phyloP scores from a whole-genome alignment of 768 basidiomycete genomes.

The Psilocybe sp. region DNA sequence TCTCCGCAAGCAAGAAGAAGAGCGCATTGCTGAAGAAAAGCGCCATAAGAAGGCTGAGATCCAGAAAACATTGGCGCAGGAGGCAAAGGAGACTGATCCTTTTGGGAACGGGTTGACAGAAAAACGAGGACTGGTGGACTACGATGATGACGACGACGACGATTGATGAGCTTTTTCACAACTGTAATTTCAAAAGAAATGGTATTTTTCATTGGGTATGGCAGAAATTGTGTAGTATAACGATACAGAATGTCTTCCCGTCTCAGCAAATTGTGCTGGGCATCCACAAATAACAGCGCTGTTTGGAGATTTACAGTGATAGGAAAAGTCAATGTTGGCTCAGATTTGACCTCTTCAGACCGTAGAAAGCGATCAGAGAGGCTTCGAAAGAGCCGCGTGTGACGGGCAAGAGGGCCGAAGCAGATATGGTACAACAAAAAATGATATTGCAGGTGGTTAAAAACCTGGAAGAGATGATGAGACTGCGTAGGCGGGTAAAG shows the following conservation, averaged over 20 bases:
- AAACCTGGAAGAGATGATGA: slow-evolving; percentile 14
- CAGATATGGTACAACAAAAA: background rate
- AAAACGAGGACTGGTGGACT: slow-evolving; percentile 44
- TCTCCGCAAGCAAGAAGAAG: slow-evolving; percentile 68
- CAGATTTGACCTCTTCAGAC: slow-evolving; percentile 33
- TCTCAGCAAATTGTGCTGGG: slow-evolving; percentile 5
- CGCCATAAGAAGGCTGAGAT: slow-evolving; percentile 58
- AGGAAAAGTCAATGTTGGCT: slow-evolving; percentile 29
- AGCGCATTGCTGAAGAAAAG: slow-evolving; percentile 67
- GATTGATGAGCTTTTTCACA: slow-evolving; percentile 5
- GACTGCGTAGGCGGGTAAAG: background rate
- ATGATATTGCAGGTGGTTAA: slow-evolving; percentile 14
- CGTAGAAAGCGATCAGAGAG: slow-evolving; percentile 29
- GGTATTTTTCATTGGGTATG: slow-evolving; percentile 1
- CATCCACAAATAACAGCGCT: slow-evolving; percentile 13
- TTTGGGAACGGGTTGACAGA: slow-evolving; percentile 59
- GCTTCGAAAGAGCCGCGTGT: slow-evolving; percentile 40
- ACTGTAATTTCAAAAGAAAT: background rate
- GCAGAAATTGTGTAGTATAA: background rate
- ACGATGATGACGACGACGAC: slow-evolving; percentile 46
- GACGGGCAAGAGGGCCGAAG: background rate
- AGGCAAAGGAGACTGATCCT: slow-evolving; percentile 52
- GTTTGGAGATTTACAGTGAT: slow-evolving; percentile 12
- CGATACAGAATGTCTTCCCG: slow-evolving; percentile 21
- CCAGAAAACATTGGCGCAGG: slow-evolving; percentile 32